Percentiles rank a stretch among this genome's conserved stretches.
phyloP scores from a whole-genome alignment of 2,329 filamentous ascomycete genomes.

The Fusarium equiseti region DNA sequence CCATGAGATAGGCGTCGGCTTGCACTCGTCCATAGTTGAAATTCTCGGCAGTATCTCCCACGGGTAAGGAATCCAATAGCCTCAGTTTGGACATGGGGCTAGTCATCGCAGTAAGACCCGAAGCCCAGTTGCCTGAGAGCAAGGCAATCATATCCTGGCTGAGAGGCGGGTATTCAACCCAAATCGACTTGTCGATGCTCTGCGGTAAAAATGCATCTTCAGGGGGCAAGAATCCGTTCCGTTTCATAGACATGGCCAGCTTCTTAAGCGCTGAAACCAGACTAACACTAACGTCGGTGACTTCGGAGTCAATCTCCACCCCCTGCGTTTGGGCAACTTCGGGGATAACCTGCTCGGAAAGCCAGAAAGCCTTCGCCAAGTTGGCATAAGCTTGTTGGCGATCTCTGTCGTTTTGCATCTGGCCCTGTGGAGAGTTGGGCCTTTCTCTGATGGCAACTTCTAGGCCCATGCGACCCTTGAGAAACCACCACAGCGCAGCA shows the following conservation, averaged over 20 bases:
- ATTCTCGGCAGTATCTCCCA: conserved; percentile 78
- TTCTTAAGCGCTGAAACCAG: conserved; percentile 77
- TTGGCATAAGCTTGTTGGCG: conserved; percentile 86
- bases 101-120: conserved; percentile 61
- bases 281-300: conserved; percentile 65
- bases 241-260: conserved; percentile 83
- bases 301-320: conserved; percentile 58
- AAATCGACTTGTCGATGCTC: conserved; percentile 83
- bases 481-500: conserved; percentile 88
- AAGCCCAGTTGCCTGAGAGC: conserved; percentile 71
- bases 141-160: conserved; percentile 78
- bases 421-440: conserved; percentile 62
- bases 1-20: conserved; percentile 80
- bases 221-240: conserved; percentile 82
- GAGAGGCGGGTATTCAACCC: conserved; percentile 81
- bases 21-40: conserved; percentile 86
- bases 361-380: conserved; percentile 87
- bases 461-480: conserved; percentile 81
- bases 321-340: conserved; percentile 61
- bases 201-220: conserved; percentile 78
- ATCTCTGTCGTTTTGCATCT: conserved; percentile 66
- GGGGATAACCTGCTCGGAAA: conserved; percentile 68
- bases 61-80: conserved; percentile 76
- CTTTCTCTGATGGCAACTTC: conserved; percentile 78
- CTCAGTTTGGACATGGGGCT: conserved; percentile 62